Evolutionary conservation across 169 alveolate genomes (phyloP), one percentile per base, ranked within the genome.

Genomic region (Eimeria acervulina): DNA sequence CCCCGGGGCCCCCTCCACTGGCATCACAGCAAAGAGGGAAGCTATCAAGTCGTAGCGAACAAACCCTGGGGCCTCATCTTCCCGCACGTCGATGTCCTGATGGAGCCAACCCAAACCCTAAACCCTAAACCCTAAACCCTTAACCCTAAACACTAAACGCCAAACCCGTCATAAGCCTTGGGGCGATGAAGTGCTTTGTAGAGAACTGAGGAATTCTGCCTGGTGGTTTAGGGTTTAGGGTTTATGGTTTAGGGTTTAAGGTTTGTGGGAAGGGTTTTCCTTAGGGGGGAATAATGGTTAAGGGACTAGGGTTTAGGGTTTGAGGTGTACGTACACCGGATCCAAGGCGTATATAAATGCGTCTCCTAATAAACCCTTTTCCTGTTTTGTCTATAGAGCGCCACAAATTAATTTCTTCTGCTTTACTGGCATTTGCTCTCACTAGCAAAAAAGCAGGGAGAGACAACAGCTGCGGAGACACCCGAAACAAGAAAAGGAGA

Each of bases 81-180:
- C 91, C 52, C 31, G 40, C 36, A 83, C 91, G 36, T 83, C 91
- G n/a, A 83, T 38, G 28, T 83, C 76, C 91, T 83, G 51, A 59
- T 5, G 7, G 61, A 78, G 0, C 4, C 63, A 40, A 40, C 61
- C 63, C 17, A 42, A 42, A 44, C 89, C 89, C 63, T 44, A 78
- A 78, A 78, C 89, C 68, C 40, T 44, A 78, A 72, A 72, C 83
- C 51, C 47, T 72, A 72, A 72, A 72, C 78, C 78, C 36, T 66
- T 23, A 66, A 66, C 78, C 78, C 78, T 66, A 66, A 66, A 61
- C 83, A 23, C 47, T 72, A 72, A 72, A 72, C 55, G 17, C 55
- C 12, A 47, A 21, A 21, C 26, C 28, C 3, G 33, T 63, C 5
- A 63, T 33, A n/a, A 63, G 36, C 0, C 40, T 63, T 63, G 38